These are phyloP conservation scores for Pythium chondricola DNA, from an alignment of 352 stramenopile genomes.

Conservation along the genomic window DNA sequence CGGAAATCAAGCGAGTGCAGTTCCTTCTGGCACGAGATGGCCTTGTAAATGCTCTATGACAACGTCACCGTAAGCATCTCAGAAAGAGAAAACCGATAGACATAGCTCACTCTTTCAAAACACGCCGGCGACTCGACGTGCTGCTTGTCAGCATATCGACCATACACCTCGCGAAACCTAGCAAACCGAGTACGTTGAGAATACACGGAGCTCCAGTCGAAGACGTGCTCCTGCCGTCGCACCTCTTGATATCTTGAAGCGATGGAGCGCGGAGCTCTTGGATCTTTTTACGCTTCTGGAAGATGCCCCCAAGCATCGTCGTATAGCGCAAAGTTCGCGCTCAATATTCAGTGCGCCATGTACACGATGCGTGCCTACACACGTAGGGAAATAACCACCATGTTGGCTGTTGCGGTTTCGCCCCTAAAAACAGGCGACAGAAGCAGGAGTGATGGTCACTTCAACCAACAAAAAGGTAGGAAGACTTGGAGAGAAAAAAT, in stretches of 20 bases:
- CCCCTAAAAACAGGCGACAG: not conserved
- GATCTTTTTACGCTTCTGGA: conserved; percentile 77
- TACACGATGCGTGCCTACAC: not conserved
- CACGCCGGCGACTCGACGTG: conserved; percentile 63
- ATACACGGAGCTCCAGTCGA: not conserved
- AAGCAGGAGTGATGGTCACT: conserved; percentile 8
- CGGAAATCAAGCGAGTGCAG: conserved; percentile 66
- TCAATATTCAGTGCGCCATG: not conserved
- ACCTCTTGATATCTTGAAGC: conserved; percentile 78
- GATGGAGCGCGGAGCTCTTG: conserved; percentile 64
- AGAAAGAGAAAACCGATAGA: not conserved
- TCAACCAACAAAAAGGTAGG: not conserved
- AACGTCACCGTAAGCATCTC: not conserved
- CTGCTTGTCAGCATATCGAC: conserved; percentile 43
- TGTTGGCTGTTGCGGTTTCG: not conserved
- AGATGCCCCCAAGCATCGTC: conserved; percentile 64
- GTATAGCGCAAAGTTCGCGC: not conserved
- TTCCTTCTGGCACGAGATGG: conserved; percentile 78
- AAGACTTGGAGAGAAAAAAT: not conserved
- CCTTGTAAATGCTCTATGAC: conserved; percentile 77
- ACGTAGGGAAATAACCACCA: not conserved
- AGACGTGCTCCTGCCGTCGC: not conserved
- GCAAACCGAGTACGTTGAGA: too few relatives aligned
- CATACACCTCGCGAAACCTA: conserved; percentile 73
- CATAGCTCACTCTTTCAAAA: conserved; percentile 47